Base-by-base conservation (phyloP, 495 filamentous ascomycete species). In the Aspergillus campestris region DNA sequence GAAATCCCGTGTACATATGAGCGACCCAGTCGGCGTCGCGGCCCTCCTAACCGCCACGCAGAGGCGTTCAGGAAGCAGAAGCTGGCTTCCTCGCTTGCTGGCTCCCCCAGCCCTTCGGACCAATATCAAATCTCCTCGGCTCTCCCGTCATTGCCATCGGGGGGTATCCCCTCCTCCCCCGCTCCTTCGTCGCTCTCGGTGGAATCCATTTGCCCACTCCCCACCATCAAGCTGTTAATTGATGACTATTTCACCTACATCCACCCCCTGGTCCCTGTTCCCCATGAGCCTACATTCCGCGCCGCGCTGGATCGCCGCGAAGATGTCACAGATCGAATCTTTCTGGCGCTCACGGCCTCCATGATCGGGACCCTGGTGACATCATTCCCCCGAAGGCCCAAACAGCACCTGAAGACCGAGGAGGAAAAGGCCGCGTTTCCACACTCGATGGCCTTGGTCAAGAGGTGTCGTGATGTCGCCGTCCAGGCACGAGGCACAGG, bases 171-270 rank as follows among this genome's bases (percentile, higher is more conserved):
- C 63, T 69, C 40, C 62, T 50, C 53, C 7, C 42, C 56, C 13
- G 41, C 47, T 18, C 42, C 54, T 48, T 59, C 62, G 3, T 78
- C 78, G 6, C 82, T 24, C 18, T 24, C 18, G 18, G 18, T 81
- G 34, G 89, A 95, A 60, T 69, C 79, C 0, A 94, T 95, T 37
- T 88, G 86, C 47, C 78, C 86, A 0, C 59, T 81, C 52, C 62
- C 76, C 29, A 77, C 83, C 0, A 64, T 94, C 35, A 69, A 80
- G 36, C 66, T 80, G 3, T 71, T 94, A 6, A 70, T 95, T 9
- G 85, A 91, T 58, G 89, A 95, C 65, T 94, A 86, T 65, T 94
- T 94, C 57, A 89, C 81, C 7, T 91, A 89, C 58, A 88, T 94
- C 43, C 85, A 95, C 56, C 89, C 89, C 1, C 69, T 95, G n/a